These are phyloP conservation scores for Asterophora lycoperdoides DNA, from an alignment of 768 basidiomycete species.

Conservation along the genomic window DNA sequence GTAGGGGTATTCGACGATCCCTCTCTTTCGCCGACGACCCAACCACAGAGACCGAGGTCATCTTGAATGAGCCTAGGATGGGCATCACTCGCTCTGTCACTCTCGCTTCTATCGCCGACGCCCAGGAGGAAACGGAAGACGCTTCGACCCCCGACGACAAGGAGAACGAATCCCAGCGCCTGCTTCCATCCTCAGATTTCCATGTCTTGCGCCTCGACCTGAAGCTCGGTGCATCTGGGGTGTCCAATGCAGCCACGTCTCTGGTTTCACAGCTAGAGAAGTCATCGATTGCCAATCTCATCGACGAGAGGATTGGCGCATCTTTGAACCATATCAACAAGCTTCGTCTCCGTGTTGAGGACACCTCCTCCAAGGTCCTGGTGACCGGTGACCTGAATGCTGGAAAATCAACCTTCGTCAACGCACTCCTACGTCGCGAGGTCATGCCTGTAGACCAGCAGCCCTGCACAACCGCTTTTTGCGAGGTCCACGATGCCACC, in stretches of 20 bases:
- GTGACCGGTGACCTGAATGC: constrained; percentile 98
- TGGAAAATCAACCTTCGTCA: constrained; percentile 98
- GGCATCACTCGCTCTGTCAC: constrained; percentile 58
- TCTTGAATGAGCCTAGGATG: constrained; percentile 46
- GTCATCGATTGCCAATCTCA: constrained; percentile 84
- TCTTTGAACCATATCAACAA: constrained; percentile 78
- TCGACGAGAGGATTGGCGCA: constrained; percentile 77
- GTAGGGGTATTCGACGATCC: constrained; percentile 52
- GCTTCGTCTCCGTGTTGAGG: constrained; percentile 81
- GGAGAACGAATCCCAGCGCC: constrained; percentile 30
- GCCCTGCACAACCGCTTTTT: constrained; percentile 95
- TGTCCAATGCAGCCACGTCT: constrained; percentile 57
- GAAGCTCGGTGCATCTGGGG: constrained; percentile 75
- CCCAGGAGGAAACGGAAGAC: constrained; percentile 34
- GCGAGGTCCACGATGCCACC: constrained; percentile 89
- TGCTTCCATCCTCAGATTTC: constrained; percentile 59
- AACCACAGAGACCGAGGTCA: constrained; percentile 57
- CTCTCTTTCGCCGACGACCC: constrained; percentile 88
- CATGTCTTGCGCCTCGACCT: constrained; percentile 90
- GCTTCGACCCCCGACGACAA: constrained; percentile 20
- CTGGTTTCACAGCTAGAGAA: constrained; percentile 93
- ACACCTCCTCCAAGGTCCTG: constrained; percentile 92
- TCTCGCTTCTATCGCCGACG: constrained; percentile 47
- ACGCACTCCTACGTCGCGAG: constrained; percentile 84
- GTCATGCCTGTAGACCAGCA: constrained; percentile 98